Base-by-base conservation (phyloP, 805 yeast genomes). In the Pichia scutulata region DNA sequence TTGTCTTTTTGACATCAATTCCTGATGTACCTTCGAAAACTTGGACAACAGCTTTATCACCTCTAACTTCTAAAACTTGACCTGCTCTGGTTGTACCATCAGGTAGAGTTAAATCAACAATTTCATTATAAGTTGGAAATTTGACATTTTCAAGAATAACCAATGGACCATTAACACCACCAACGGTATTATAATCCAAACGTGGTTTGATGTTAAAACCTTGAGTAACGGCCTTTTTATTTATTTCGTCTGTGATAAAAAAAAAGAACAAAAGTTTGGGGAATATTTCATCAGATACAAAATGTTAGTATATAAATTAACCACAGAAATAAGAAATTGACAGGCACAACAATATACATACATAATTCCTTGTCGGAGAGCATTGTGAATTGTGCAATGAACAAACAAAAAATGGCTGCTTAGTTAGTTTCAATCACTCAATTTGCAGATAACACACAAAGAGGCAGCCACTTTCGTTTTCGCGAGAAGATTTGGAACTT, bases 21-120 rank as follows among this genome's bases (percentile, higher is more conserved):
- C 99, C 99, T 6, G 97, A 85, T 47, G 99, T 93, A 65, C 99
- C 99, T 75, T 93, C 98, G 67, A 93, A 93, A 46, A 93, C 99
- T 78, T 93, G 99, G 48, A 93, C 99, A 69, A 93, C 82, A 49
- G 99, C 99, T 67, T 93, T 85, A 63, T 86, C 82, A 55, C 99
- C 99, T 72, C 95, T 85, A 52, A 95, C 98, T 73, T 93, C 99
- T 65, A 93, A 79, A 23, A 93, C 99, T 72, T 93, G 98, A 64
- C 99, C 99, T 52, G 96, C 96, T 72, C 99, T 86, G 46, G 75
- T 73, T 21, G 93, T 71, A 12, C 99, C 99, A 68, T 95, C 99
- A 45, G 99, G 99, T 54, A 93, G 77, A 12, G 99, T 95, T 64
- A 93, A 78, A 70, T 90, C 87, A 64, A 93, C 99, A 73, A 93